Conservation (phyloP, 2,329 filamentous ascomycete species). For the Hypomyces perniciosus region DNA sequence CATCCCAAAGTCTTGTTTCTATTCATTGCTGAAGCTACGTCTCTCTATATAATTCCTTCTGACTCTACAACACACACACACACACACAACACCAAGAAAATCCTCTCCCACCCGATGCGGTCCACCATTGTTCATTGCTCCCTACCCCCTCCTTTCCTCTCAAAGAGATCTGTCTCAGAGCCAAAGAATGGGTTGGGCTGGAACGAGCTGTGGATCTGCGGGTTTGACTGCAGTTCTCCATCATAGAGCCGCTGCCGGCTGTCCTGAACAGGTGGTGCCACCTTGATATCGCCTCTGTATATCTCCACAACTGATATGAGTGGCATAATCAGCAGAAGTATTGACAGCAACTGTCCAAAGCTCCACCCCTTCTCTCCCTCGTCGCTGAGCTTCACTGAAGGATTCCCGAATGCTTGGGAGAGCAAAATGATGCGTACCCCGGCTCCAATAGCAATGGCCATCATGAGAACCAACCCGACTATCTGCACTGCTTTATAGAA, state of each 20-base stretch:
- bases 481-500: slow-evolving; percentile 52
- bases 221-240: slow-evolving; percentile 33
- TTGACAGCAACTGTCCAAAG: slow-evolving; percentile 56
- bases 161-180: slow-evolving; percentile 32
- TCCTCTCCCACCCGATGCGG: not conserved
- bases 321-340: slow-evolving; percentile 54
- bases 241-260: slow-evolving; percentile 32
- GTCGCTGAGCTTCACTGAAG: slow-evolving; percentile 45
- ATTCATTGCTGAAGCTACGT: not conserved
- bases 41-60: no score
- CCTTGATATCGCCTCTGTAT: slow-evolving; percentile 41
- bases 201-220: slow-evolving; percentile 25
- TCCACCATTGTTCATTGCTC: not conserved
- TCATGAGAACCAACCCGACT: slow-evolving; percentile 49
- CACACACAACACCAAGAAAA: no score
- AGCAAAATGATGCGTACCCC: slow-evolving; percentile 50
- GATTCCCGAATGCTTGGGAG: slow-evolving; percentile 54
- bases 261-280: slow-evolving; percentile 38
- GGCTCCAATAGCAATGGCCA: slow-evolving; percentile 52
- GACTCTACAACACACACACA: no score
- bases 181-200: slow-evolving; percentile 42
- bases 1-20: not conserved
- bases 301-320: slow-evolving; percentile 56
- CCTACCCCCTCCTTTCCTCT: slow-evolving; percentile 19
- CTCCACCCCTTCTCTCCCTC: slow-evolving; percentile 52